Base-by-base conservation (phyloP, 805 yeast genomes). In the Saccharomyces paradoxus region DNA sequence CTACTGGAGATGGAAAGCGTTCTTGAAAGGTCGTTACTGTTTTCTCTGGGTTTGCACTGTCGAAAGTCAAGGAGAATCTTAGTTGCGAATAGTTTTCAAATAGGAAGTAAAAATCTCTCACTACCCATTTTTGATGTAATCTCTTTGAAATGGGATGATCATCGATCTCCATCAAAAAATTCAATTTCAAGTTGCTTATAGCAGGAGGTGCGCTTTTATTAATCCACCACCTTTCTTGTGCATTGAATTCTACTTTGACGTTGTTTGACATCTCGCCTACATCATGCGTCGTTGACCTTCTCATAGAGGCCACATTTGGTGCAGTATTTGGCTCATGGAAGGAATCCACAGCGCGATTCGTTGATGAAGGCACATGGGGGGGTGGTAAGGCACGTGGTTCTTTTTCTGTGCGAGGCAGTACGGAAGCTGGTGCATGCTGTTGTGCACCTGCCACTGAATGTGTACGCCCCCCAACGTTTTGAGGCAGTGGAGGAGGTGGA, bases 61-160 rank as follows among this genome's bases (percentile, higher is more conserved):
- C 84, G 62, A 74, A 89, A 24, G 77, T 74, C 4, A 87, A 71
- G 50, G 83, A 82, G 57, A 89, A 71, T 0, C 80, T 71, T 3
- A 83, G 73, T 60, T 84, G 89, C 1, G 94, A 80, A 60, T 85
- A 82, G 65, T 88, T 95, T 56, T 80, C 82, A 68, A 82, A 84
- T 46, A 90, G 70, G 13, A 89, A 75, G 64, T 88, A 89, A 59
- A 86, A 82, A 58, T 86, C 90, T 53, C 86, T 76, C 58, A 79
- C 74, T 4, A 75, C 70, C 52, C 72, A 57, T 2, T 57, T 59
- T 46, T 81, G 72, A 26, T 81, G 80, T 12, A 81, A 81, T 60
- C 96, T 79, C 63, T 86, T 87, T 13, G 60, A 60, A 7, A 84
- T 71, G 13, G 65, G 63, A 55, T 77, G 73, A 28, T 81, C 80